These are phyloP conservation scores for Zea luxurians DNA, from an alignment of 176 grass and related monocot genomes.

Conservation along the genomic window DNA sequence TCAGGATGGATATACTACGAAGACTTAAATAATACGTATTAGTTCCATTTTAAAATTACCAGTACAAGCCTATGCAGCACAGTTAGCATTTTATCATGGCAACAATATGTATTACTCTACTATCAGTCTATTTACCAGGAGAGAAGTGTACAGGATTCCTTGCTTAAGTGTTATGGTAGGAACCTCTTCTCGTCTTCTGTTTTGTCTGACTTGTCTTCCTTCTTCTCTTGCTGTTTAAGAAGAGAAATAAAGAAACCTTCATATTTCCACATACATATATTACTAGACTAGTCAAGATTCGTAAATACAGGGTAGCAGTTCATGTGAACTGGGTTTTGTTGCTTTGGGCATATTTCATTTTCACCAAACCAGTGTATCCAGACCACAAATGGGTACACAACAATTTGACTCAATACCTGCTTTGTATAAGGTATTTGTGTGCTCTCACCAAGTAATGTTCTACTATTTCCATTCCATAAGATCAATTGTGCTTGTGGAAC, in stretches of 20 bases:
- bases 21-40: no score
- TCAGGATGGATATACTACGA: no score
- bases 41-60: no score
- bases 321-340: neutral
- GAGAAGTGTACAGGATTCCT: no score
- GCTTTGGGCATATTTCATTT: neutral
- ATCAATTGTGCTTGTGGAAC: neutral
- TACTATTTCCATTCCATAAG: neutral
- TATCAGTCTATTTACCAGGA: no score
- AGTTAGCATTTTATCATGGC: no score
- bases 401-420: neutral
- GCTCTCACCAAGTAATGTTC: neutral
- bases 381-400: neutral
- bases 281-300: neutral
- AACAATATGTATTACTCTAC: no score
- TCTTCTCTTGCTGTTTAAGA: constrained; percentile 58
- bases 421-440: neutral
- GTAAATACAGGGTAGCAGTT: neutral
- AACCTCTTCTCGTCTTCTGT: constrained; percentile 69
- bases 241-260: neutral
- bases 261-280: constrained; percentile 16
- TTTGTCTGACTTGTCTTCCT: constrained; percentile 74
- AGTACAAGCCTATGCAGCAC: no score
- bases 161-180: no score
- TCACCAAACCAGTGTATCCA: constrained; percentile 9